These are phyloP conservation scores for Chondrus crispus DNA, from an alignment of 23 red algal genomes.

Conservation along the genomic window DNA sequence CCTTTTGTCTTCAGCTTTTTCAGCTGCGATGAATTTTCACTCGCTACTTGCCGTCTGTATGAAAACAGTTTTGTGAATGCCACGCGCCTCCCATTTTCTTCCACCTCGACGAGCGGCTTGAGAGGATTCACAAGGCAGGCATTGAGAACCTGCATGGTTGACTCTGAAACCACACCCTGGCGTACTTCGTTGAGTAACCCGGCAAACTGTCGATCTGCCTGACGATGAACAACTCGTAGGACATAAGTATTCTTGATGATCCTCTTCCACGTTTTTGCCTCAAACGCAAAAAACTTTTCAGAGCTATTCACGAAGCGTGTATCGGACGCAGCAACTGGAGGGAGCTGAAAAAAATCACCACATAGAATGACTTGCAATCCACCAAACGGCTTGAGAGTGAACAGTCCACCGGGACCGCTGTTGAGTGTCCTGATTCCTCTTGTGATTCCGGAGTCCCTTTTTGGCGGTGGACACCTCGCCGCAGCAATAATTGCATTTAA, in stretches of 20 bases:
- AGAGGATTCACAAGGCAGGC: conserved; percentile 3
- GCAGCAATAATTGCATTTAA: conserved; percentile 19
- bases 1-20: neutral
- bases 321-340: conserved; percentile 45
- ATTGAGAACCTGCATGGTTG: conserved; percentile 11
- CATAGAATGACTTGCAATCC: conserved; percentile 60
- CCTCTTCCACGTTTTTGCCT: conserved; percentile 33
- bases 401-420: neutral
- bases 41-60: conserved; percentile 24
- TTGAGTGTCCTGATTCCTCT: too few species aligned
- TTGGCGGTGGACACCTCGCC: too few species aligned
- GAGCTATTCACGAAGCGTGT: neutral
- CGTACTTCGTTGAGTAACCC: conserved; percentile 66
- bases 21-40: conserved; percentile 17
- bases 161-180: conserved; percentile 13
- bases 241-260: conserved; percentile 25
- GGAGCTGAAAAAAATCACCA: conserved; percentile 66
- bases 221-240: conserved; percentile 50
- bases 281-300: conserved; percentile 58
- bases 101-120: neutral
- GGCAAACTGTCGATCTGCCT: conserved; percentile 40
- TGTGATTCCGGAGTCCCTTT: neutral
- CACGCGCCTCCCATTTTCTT: conserved; percentile 7
- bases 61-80: conserved; percentile 49
- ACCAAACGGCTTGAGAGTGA: conserved; percentile 7